Conservation (phyloP, 495 filamentous ascomycete species). For the Saxophila tyrrhenica region DNA sequence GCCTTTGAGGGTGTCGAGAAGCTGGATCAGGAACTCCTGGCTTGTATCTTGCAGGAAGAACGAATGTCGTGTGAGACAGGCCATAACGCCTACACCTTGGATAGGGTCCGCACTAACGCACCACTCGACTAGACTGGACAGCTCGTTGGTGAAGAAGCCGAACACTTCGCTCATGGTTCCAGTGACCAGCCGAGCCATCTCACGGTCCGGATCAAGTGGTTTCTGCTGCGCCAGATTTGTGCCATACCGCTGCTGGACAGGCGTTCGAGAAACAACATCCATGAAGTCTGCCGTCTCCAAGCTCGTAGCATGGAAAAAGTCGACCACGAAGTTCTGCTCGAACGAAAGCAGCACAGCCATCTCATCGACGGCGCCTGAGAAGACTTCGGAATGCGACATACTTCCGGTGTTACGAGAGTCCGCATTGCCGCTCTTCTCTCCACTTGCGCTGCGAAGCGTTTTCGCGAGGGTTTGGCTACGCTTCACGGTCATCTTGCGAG, state of each 20-base stretch:
- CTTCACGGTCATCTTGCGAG: conserved; percentile 86
- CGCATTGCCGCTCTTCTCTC: conserved; percentile 50
- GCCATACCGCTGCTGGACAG: conserved; percentile 54
- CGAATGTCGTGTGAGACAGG: conserved; percentile 59
- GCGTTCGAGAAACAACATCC: conserved; percentile 55
- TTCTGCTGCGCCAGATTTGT: conserved; percentile 59
- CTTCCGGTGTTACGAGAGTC: conserved; percentile 58
- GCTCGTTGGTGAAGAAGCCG: conserved; percentile 63
- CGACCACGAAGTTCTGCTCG: conserved; percentile 89
- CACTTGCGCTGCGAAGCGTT: conserved; percentile 56
- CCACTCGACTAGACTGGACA: conserved; percentile 80
- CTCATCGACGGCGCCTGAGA: conserved; percentile 66
- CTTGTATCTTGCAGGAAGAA: conserved; percentile 69
- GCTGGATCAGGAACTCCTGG: conserved; percentile 76
- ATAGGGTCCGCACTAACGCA: conserved; percentile 65
- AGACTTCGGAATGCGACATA: conserved; percentile 69
- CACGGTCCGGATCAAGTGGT: conserved; percentile 72
- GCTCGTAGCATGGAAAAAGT: conserved; percentile 84
- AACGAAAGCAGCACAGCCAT: conserved; percentile 66
- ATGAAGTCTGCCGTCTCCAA: conserved; percentile 66
- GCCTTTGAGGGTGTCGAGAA: conserved; percentile 67
- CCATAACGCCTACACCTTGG: conserved; percentile 82
- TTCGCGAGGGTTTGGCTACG: conserved; percentile 69
- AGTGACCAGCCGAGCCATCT: conserved; percentile 64
- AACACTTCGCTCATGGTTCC: conserved; percentile 81